These are phyloP conservation scores for Russula vinacea DNA, from an alignment of 768 basidiomycete species.

Conservation along the genomic window DNA sequence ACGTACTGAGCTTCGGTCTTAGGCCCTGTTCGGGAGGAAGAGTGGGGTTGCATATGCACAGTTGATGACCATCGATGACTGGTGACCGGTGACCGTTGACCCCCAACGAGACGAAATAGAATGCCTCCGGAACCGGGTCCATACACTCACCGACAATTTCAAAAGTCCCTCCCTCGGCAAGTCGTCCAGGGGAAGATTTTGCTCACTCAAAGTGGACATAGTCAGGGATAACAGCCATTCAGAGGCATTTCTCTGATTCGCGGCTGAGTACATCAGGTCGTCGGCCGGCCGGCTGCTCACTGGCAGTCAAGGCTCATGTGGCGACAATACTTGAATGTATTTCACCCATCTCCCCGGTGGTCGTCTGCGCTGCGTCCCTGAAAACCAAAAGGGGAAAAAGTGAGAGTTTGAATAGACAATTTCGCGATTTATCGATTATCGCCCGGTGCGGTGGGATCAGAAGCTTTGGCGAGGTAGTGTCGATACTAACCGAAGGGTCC, in stretches of 20 bases:
- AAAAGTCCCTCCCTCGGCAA: slow-evolving; percentile 15
- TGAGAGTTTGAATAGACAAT: not conserved
- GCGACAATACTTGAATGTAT: slow-evolving; percentile 7
- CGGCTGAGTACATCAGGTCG: slow-evolving; percentile 17
- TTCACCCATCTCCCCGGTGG: slow-evolving; percentile 10
- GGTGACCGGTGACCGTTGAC: too few relatives aligned
- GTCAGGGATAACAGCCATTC: not conserved
- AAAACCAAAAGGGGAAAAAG: too few relatives aligned
- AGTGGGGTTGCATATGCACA: not conserved
- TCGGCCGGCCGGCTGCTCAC: not conserved
- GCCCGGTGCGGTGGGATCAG: not conserved
- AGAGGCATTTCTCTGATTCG: slow-evolving; percentile 9
- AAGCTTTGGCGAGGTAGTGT: not conserved
- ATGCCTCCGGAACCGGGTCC: slow-evolving; percentile 16
- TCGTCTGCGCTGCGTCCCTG: not conserved
- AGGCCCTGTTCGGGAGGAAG: slow-evolving; percentile 5
- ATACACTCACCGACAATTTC: slow-evolving; percentile 18
- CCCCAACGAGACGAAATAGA: too few relatives aligned
- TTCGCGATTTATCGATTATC: not conserved
- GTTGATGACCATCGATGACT: too few relatives aligned
- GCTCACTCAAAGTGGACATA: not conserved
- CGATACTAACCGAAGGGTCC: not conserved
- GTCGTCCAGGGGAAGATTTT: slow-evolving; percentile 7
- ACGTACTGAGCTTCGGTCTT: slow-evolving; percentile 5
- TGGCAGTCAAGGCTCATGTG: too few relatives aligned